A percentile compares a stretch with the other conserved stretches of the same genome.
phyloP scores from a whole-genome alignment of 2,329 filamentous ascomycete species.

The Fusarium sarcochroum region DNA sequence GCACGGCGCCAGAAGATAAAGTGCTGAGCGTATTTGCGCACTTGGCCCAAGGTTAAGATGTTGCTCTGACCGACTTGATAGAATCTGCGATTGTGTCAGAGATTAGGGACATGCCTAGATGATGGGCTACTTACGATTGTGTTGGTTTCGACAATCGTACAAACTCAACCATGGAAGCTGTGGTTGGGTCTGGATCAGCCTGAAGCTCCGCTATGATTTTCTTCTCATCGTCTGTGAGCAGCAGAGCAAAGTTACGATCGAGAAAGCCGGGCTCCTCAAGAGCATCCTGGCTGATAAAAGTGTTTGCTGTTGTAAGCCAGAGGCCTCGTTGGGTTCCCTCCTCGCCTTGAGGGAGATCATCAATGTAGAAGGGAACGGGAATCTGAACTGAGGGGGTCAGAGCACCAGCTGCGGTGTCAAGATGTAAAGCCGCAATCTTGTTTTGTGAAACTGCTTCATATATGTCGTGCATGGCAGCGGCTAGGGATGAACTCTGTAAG shows the following conservation, averaged over 20 bases:
- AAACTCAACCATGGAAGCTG: constrained; percentile 84
- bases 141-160: constrained; percentile 80
- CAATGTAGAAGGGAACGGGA: constrained; percentile 76
- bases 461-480: constrained; percentile 84
- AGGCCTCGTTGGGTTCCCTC: constrained; percentile 80
- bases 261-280: constrained; percentile 76
- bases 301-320: constrained; percentile 90
- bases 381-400: constrained; percentile 76
- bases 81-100: constrained; percentile 58
- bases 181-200: constrained; percentile 80
- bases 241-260: constrained; percentile 87
- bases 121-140: constrained; percentile 64
- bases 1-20: constrained; percentile 97
- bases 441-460: constrained; percentile 86
- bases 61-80: constrained; percentile 79
- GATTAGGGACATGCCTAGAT: not conserved
- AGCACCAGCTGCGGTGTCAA: constrained; percentile 73
- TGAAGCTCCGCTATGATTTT: constrained; percentile 81
- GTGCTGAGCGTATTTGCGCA: constrained; percentile 90
- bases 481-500: constrained; percentile 80
- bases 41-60: constrained; percentile 81
- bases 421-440: constrained; percentile 86
- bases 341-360: constrained; percentile 78
- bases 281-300: constrained; percentile 77
- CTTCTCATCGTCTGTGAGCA: constrained; percentile 87